These are phyloP conservation scores for Zygosaccharomyces siamensis DNA, from an alignment of 805 yeast genomes.

Conservation along the genomic window DNA sequence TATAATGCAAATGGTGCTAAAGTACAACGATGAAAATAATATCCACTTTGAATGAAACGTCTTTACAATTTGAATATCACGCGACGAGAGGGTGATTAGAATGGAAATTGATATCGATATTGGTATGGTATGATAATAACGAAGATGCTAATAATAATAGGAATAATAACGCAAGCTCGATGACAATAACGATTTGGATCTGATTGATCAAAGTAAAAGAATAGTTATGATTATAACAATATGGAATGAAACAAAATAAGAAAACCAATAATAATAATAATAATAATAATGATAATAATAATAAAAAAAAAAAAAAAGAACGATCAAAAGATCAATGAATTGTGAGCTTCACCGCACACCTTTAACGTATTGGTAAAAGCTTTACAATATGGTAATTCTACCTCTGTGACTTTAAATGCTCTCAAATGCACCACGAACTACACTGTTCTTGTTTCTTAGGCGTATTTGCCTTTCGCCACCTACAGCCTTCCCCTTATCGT, in stretches of 20 bases:
- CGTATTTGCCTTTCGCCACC: constrained; percentile 13
- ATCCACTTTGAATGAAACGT: not conserved
- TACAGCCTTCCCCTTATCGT: constrained; percentile 13
- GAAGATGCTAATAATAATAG: too few species aligned
- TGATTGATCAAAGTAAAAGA: not conserved
- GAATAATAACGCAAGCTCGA: too few species aligned
- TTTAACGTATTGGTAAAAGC: not conserved
- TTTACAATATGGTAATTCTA: constrained; percentile 1
- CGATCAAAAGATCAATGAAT: constrained; percentile 1
- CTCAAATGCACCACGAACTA: not conserved
- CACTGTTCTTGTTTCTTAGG: not conserved
- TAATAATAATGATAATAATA: not conserved
- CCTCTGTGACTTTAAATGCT: not conserved
- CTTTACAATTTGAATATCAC: not conserved
- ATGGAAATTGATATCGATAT: too few species aligned
- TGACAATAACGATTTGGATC: not conserved
- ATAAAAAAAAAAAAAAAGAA: constrained; percentile 1
- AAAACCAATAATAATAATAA: not conserved
- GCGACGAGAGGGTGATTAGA: not conserved
- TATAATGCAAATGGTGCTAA: not conserved
- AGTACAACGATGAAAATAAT: not conserved
- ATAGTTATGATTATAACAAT: not conserved
- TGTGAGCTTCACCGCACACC: constrained; percentile 3
- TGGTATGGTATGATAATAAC: too few species aligned
- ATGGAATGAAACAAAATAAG: not conserved